Evolutionary conservation across 2,329 filamentous ascomycete species (phyloP), one percentile per base, ranked within the genome.

Genomic region (Helicocarpus griseus): DNA sequence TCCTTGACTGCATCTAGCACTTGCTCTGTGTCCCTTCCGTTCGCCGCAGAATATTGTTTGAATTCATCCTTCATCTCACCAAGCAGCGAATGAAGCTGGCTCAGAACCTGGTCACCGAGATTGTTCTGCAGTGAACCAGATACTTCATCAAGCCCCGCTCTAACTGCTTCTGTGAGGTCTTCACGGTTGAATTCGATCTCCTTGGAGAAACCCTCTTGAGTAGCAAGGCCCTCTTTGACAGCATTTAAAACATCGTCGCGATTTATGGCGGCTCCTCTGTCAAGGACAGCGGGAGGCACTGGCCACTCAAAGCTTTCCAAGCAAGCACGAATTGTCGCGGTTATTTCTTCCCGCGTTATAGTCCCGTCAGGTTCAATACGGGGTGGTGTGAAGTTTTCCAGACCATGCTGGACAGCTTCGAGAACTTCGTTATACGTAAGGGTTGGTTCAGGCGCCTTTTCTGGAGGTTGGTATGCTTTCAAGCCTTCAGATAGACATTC

Each of bases 191-290:
- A 48, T 28, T 58, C 56, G 13, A 57, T 56, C 29, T 54, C 54
- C 77, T 60, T 94, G 84, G 48, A 95, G 88, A 60, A 95, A 87
- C 0, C 90, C 90, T 69, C 95, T 94, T 95, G 95, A 51, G 83
- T 87, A 64, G 96, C 90, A 81, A 89, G 94, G 0, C 89, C 91
- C 59, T 95, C 89, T 58, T 84, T 84, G 14, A 97, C 86, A 3
- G 90, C 89, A 21, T 86, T 79, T 2, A 96, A 78, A 29, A 97
- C 87, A 52, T 93, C 88, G 47, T 95, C 88, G 57, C 86, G 81
- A 13, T 53, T 58, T 6, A 57, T 45, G 33, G 53, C 48, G 5
- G 53, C 51, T 35, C 57, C 58, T 14, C 50, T 57, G 43, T 58
- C 56, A 5, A 78, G 75, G 17, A 59, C 57, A 3, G 56, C 55